Conservation (phyloP, 2,329 filamentous ascomycete species). For the Penicillium olsonii region DNA sequence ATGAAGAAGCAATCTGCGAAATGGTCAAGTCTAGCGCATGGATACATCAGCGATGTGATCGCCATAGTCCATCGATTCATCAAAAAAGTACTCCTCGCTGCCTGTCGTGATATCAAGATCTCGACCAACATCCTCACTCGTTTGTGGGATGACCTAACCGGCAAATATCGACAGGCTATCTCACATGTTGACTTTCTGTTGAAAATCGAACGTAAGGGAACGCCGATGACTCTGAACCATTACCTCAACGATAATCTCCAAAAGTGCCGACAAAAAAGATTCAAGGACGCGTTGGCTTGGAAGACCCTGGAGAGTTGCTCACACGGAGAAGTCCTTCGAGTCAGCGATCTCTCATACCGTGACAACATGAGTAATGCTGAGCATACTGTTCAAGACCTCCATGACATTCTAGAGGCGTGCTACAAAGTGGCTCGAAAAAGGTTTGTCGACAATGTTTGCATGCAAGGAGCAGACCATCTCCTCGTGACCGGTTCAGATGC, state of each 20-base stretch:
- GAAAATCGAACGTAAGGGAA: neutral
- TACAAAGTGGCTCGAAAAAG: constrained; percentile 63
- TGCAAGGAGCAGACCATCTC: constrained; percentile 58
- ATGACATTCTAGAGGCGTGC: constrained; percentile 62
- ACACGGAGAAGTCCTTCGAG: neutral
- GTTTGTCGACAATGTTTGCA: constrained; percentile 64
- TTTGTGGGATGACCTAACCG: too few relatives aligned
- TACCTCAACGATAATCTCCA: neutral
- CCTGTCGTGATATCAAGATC: too few relatives aligned
- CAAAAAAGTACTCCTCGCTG: too few relatives aligned
- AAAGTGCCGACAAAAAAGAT: too few relatives aligned
- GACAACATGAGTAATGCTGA: constrained; percentile 16
- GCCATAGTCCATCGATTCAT: neutral
- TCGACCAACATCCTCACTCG: too few relatives aligned
- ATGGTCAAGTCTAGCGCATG: neutral
- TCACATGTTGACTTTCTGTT: neutral
- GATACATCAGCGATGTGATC: neutral
- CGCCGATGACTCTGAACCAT: neutral
- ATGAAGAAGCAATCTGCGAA: neutral
- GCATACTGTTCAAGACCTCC: constrained; percentile 51
- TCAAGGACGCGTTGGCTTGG: too few relatives aligned
- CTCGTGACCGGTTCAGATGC: too few relatives aligned
- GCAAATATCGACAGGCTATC: too few relatives aligned
- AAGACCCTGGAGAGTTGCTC: too few relatives aligned
- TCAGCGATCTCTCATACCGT: neutral